These are phyloP conservation scores for Amniculicola lignicola DNA, from an alignment of 495 filamentous ascomycete species.

Conservation along the genomic window DNA sequence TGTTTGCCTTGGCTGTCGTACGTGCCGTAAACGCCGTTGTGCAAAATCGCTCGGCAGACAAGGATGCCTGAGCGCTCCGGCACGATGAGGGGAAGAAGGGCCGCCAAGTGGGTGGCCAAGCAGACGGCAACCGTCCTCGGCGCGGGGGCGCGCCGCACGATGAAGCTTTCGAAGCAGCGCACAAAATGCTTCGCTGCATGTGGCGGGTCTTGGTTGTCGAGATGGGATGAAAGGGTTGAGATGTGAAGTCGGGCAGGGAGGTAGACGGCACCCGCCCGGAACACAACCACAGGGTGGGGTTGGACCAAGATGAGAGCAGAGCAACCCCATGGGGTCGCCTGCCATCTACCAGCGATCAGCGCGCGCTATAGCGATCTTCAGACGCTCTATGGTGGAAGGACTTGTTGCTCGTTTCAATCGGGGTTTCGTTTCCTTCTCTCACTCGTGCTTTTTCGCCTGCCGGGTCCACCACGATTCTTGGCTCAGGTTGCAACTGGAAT, in stretches of 20 bases:
- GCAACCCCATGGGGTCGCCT: background rate
- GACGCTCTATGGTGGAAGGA: background rate
- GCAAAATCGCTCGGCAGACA: slow-evolving; percentile 12
- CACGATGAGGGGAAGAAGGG: background rate
- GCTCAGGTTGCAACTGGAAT: slow-evolving; percentile 11
- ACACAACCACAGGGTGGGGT: no score
- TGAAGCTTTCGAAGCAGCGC: no score
- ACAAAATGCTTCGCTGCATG: no score
- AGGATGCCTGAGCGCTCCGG: slow-evolving; percentile 13
- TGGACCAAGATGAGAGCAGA: no score
- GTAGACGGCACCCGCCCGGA: no score
- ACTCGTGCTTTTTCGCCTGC: slow-evolving; percentile 12
- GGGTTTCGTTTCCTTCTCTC: slow-evolving; percentile 9
- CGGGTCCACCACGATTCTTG: slow-evolving; percentile 4
- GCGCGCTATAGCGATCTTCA: background rate
- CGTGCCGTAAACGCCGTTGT: slow-evolving; percentile 13
- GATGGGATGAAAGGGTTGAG: no score
- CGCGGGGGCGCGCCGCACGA: no score
- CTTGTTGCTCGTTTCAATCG: background rate
- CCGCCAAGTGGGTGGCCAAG: slow-evolving; percentile 9
- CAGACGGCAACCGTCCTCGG: slow-evolving; percentile 6
- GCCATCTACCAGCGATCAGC: background rate
- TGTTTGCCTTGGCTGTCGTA: slow-evolving; percentile 25
- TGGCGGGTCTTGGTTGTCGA: no score
- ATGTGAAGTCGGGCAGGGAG: no score